phyloP scores from a whole-genome alignment of 805 yeast genomes.

The Starmera amethionina region DNA sequence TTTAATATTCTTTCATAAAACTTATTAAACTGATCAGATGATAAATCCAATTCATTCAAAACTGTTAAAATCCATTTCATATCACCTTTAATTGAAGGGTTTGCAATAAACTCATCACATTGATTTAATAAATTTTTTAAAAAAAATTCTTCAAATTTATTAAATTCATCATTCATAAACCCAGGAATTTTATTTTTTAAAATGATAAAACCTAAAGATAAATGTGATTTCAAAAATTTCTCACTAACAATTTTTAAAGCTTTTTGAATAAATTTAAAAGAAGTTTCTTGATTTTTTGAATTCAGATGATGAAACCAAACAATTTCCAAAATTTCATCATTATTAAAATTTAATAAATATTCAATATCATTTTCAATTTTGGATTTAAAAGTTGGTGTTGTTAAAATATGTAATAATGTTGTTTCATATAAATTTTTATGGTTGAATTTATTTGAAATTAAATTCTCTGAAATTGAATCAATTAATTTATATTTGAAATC shows the following conservation, averaged over 20 bases:
- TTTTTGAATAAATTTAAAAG: no score
- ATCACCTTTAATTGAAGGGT: no score
- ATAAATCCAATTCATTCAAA: slow-evolving; percentile 12
- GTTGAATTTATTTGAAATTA: neutral
- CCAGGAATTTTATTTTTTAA: no score
- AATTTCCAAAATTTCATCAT: slow-evolving; percentile 20
- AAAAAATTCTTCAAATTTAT: no score
- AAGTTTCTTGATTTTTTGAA: slow-evolving; percentile 20
- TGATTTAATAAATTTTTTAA: no score
- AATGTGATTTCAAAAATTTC: no score
- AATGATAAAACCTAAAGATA: no score
- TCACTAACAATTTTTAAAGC: no score
- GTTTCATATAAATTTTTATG: slow-evolving; percentile 9
- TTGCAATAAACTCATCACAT: no score
- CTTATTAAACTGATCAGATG: no score
- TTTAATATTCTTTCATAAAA: no score
- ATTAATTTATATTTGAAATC: slow-evolving; percentile 17
- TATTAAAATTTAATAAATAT: slow-evolving; percentile 11
- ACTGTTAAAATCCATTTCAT: slow-evolving; percentile 20
- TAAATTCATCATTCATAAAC: no score
- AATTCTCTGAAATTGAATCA: slow-evolving; percentile 13
- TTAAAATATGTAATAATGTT: slow-evolving; percentile 30
- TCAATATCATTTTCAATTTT: slow-evolving; percentile 34
- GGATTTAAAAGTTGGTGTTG: slow-evolving; percentile 46
- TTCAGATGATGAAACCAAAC: slow-evolving; percentile 29